Conservation (phyloP, 306 rosid genomes). For the Lathyrus oleraceus region DNA sequence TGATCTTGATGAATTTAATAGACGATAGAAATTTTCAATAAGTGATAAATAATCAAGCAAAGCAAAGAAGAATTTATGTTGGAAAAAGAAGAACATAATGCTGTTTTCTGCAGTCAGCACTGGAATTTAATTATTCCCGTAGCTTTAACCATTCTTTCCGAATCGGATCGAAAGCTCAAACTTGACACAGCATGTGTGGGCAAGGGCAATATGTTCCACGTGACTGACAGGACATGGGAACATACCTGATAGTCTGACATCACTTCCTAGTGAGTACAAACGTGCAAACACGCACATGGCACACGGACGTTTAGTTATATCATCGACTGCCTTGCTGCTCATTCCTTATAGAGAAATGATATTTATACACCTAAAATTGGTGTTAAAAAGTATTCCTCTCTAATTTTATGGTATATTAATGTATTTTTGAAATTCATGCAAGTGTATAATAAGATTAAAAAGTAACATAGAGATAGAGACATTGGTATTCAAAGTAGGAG, state of each 20-base stretch:
- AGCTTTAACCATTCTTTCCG: not conserved
- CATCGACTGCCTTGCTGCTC: not conserved
- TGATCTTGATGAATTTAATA: conserved; percentile 19
- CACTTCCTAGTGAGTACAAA: not conserved
- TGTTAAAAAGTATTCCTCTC: too few relatives aligned
- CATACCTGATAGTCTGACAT: not conserved
- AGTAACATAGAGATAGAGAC: too few relatives aligned
- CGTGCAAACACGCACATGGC: not conserved
- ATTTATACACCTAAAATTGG: too few relatives aligned
- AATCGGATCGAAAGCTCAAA: not conserved
- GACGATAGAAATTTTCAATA: too few relatives aligned
- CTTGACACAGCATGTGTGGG: not conserved
- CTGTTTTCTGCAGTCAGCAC: conserved; percentile 13
- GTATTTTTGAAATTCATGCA: too few relatives aligned
- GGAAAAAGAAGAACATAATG: conserved; percentile 22
- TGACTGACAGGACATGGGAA: conserved; percentile 11
- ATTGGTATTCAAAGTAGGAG: too few relatives aligned
- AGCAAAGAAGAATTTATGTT: conserved; percentile 14
- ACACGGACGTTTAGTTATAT: not conserved
- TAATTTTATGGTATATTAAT: too few relatives aligned
- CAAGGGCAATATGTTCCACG: not conserved
- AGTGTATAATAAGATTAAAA: too few relatives aligned
- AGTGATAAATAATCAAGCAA: conserved; percentile 1
- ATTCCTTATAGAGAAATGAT: too few relatives aligned
- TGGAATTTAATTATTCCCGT: conserved; percentile 33